Evolutionary conservation across 257 asterid genomes (phyloP), one percentile per base, ranked within the genome.

Genomic region (Solanum rostratum): DNA sequence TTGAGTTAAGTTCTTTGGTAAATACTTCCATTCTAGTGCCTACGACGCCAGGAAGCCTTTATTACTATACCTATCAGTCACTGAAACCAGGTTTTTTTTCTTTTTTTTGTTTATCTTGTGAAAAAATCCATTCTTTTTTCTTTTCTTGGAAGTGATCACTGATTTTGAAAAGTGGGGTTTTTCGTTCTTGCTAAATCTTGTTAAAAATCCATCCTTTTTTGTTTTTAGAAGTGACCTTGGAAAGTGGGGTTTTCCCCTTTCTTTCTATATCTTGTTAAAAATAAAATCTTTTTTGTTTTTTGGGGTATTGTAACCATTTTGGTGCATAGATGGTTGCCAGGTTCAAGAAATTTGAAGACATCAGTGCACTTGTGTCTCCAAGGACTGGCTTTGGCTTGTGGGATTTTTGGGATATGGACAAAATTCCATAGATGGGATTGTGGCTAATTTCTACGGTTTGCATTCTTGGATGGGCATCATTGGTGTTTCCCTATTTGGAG

Each of bases 391-490:
- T 88, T 95, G 89, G 92, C 86, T 57, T 91, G 92, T 92, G 98
- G 98, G 84, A 59, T 95, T 63, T 95, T 95, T 79, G 98, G 98
- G 19, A 90, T 94, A 85, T 95, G 98, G 98, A 92, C 96, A 10
- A 95, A 92, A 49, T 95, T 95, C 83, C 95, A 93, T 18, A 86
- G 92, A 93, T 85, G 98, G 98, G 70, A 83, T 95, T 90, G 90
- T 95, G 55, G 98, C 95, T 84, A 94, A 95, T 86, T 95, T 94
- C 86, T 94, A 86, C 87, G 94, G 96, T 84, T 84, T 95, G 92
- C 97, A 95, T 85, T 95, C 98, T 18, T 95, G 98, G 98, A 90
- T 95, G 98, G 98, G 97, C 41, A 49, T 95, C 46, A 82, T 86
- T 65, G 94, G 98, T 83, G 54, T 94, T 74, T 80, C 85, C 86